phyloP scores from a whole-genome alignment of 2,329 filamentous ascomycete species.

The Botrytis fabae region DNA sequence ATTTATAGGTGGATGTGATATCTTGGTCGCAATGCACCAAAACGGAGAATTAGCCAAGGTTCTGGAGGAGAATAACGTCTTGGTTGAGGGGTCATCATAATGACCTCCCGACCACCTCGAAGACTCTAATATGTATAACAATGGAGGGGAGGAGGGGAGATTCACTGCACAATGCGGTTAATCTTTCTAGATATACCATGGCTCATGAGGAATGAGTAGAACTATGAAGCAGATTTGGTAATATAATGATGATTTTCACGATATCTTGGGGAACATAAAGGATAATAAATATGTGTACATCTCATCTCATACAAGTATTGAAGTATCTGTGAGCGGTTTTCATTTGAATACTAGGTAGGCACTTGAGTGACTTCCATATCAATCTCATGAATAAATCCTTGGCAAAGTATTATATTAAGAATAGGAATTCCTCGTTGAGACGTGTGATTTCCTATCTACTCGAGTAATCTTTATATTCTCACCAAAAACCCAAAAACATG shows the following conservation, averaged over 20 bases:
- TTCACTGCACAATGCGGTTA: not conserved
- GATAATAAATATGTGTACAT: not conserved
- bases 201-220: not conserved
- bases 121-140: conserved; percentile 1
- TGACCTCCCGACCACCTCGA: not conserved
- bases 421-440: not conserved
- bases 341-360: not conserved
- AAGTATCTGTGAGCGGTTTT: not conserved
- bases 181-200: not conserved
- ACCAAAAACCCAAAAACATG: not conserved
- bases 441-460: not conserved
- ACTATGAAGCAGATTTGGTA: not conserved
- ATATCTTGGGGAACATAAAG: not conserved
- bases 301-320: not conserved
- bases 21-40: conserved; percentile 95
- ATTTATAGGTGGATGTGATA: conserved; percentile 97
- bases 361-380: not conserved
- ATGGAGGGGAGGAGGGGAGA: not conserved
- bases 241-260: not conserved
- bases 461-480: not conserved
- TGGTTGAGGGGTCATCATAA: conserved; percentile 47
- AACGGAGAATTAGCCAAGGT: conserved; percentile 90
- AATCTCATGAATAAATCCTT: not conserved
- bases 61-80: conserved; percentile 87
- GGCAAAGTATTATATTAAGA: not conserved